Evolutionary conservation across 2,329 filamentous ascomycete species (phyloP), one percentile per base, ranked within the genome.

Genomic region (Ascochyta viciae-villosae): DNA sequence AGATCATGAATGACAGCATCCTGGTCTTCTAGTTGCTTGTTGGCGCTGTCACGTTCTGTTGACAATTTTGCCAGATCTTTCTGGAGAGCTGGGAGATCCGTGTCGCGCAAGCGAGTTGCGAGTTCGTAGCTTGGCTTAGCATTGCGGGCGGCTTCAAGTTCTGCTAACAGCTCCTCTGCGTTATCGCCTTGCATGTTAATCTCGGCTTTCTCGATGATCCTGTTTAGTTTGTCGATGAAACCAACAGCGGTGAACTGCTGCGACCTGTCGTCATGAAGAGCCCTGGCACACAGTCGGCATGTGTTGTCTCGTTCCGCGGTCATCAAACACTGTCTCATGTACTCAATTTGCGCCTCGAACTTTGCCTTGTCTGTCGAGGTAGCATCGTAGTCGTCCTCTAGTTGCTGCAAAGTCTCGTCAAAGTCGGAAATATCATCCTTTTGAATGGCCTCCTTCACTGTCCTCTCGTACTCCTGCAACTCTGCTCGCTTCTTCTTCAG

Each of bases 251-350:
- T 71, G 47, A 74, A 87, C 61, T 84, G 87, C 66, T 84, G 85
- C 29, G 77, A 82, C 63, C 80, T 79, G 68, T 82, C 72, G 51
- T 74, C 72, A 23, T 85, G 75, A 72, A 96, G 92, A 4, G 81
- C 75, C 49, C 92, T 85, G 39, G 85, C 83, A 70, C 94, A 98
- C 22, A 95, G 85, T 31, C 86, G 83, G 73, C 94, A 98, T 40
- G 84, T 84, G 64, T 91, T 89, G 50, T 89, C 85, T 31, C 86
- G 81, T 50, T 89, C 82, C 10, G 90, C 83, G 22, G 82, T 83
- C 33, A 85, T 82, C 46, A 91, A 79, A 68, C 89, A 92, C 47
- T 86, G 85, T 40, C 79, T 80, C 72, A 90, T 92, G 73, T 91
- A 96, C 13, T 88, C 83, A 43, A 87, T 84, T 60, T 93, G 81